Base-by-base conservation (phyloP, 2,329 filamentous ascomycete genomes). In the Fusarium solani-melongenae region DNA sequence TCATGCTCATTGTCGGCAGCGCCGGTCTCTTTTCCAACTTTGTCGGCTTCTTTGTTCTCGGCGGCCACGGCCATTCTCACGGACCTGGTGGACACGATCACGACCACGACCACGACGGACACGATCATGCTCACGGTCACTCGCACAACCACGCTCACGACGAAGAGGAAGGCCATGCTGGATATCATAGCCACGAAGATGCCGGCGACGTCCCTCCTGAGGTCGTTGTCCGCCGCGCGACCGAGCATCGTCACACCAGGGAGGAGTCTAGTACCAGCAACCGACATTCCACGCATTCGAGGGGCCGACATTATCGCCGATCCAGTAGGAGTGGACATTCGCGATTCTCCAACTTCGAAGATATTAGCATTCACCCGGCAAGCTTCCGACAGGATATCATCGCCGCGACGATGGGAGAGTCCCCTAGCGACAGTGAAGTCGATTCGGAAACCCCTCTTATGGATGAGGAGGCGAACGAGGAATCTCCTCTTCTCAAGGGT, bases 331-430 rank as follows among this genome's bases (percentile, higher is more conserved):
- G 82, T 74, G 87, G 89, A 71, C 88, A 89, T 69, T 86, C 86
- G 64, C 91, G 90, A 76, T 88, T 92, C 72, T 84, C 90, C 67
- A 91, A 88, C 85, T 84, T 95, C 85, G 83, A 92, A 36, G 89
- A 95, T 64, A 92, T 97, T 75, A 94, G 92, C 80, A 93, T 97
- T 61, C 93, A 98, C 80, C 96, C 96, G 4, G 93, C 94, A 27
- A 96, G 92, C 72, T 95, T 98, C 86, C 89, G 96, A 74, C 93
- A 97, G 81, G 94, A 96, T 64, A 98, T 99, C 76, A 97, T 98
- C 74, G 92, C 92, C 39, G 94, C 94, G n/a, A 92, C 91, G 68
- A 89, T 90, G 59, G 85, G 91, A 33, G 76, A 80, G 8, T 74
- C 78, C 15, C 79, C 81, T n/a, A 84, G 87, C 59, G 90, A 90